phyloP scores from a whole-genome alignment of 2,329 filamentous ascomycete genomes.

The Taxawa tesnikishii region DNA sequence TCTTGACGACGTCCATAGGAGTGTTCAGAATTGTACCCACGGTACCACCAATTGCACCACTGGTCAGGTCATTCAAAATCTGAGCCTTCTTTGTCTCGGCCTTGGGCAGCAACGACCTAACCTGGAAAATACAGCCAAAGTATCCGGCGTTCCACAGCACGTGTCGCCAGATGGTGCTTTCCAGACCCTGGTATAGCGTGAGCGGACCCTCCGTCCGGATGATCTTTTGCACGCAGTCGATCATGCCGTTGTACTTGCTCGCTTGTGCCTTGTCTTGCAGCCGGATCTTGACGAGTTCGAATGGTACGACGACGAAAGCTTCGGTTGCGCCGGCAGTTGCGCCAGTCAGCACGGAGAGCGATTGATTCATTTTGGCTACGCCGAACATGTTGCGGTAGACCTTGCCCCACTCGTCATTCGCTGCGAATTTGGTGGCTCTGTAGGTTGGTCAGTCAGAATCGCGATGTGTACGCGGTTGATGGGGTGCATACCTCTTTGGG shows the following conservation, averaged over 20 bases:
- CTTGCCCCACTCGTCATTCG: slow-evolving; percentile 96
- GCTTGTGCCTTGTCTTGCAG: slow-evolving; percentile 92
- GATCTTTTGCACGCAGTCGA: slow-evolving; percentile 73
- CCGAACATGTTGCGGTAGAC: slow-evolving; percentile 85
- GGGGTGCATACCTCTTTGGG: slow-evolving; percentile 53
- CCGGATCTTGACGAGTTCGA: slow-evolving; percentile 97
- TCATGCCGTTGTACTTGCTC: slow-evolving; percentile 71
- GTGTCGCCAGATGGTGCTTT: slow-evolving; percentile 94
- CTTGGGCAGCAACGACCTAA: slow-evolving; percentile 69
- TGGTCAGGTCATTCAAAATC: slow-evolving; percentile 77
- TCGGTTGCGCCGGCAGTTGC: slow-evolving; percentile 93
- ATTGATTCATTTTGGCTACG: slow-evolving; percentile 77
- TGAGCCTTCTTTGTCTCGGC: slow-evolving; percentile 70
- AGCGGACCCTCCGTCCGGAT: slow-evolving; percentile 71
- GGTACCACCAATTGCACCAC: slow-evolving; percentile 79
- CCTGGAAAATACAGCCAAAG: slow-evolving; percentile 98
- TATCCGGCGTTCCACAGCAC: slow-evolving; percentile 90
- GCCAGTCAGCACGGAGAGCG: slow-evolving; percentile 82
- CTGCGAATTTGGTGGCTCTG: slow-evolving; percentile 93
- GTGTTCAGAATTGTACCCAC: slow-evolving; percentile 88
- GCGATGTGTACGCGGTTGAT: too few species aligned
- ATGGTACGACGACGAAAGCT: slow-evolving; percentile 92
- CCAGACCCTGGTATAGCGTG: slow-evolving; percentile 90
- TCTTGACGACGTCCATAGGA: slow-evolving; percentile 95
- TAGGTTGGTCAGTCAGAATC: too few species aligned